Evolutionary conservation across 2,329 filamentous ascomycete species (phyloP).

Genomic region (Pseudogymnoascus sp.): DNA sequence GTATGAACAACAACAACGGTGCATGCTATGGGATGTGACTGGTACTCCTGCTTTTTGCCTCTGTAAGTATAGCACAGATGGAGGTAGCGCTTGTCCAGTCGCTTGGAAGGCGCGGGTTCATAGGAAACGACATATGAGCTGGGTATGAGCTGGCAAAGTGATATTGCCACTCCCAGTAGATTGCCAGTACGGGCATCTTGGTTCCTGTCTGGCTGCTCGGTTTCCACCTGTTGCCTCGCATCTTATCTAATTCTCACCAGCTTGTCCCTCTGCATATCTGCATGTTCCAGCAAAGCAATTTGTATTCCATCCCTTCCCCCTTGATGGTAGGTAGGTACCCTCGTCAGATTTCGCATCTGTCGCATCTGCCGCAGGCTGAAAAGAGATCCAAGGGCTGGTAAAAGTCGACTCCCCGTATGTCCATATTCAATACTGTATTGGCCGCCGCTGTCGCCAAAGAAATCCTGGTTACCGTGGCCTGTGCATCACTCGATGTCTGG

Average conservation of each 20-base stretch:
- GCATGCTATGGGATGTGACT: slow-evolving; percentile 3
- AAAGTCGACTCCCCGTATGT: not conserved
- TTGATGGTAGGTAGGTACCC: slow-evolving; percentile 3
- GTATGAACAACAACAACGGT: slow-evolving; percentile 8
- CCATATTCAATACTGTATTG: slow-evolving; percentile 2
- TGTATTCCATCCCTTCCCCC: not conserved
- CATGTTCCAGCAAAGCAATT: not conserved
- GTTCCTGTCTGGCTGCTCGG: not conserved
- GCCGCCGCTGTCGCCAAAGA: slow-evolving; percentile 3
- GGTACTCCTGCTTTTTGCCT: not conserved
- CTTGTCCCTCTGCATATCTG: not conserved
- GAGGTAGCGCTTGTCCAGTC: not conserved
- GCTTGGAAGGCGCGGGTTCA: not conserved
- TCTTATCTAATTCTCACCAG: slow-evolving; percentile 4
- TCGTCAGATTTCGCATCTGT: slow-evolving; percentile 7
- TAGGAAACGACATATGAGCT: slow-evolving; percentile 1
- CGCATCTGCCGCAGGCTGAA: slow-evolving; percentile 6
- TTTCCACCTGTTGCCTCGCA: not conserved
- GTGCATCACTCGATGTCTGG: slow-evolving; percentile 1
- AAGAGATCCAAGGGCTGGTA: slow-evolving; percentile 2
- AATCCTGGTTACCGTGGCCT: slow-evolving; percentile 4
- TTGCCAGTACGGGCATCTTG: not conserved
- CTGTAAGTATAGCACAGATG: not conserved
- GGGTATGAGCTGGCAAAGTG: slow-evolving; percentile 1
- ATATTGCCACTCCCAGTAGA: slow-evolving; percentile 6